phyloP scores from a whole-genome alignment of 1,284 basidiomycete genomes.

The Phlebopus sp. region DNA sequence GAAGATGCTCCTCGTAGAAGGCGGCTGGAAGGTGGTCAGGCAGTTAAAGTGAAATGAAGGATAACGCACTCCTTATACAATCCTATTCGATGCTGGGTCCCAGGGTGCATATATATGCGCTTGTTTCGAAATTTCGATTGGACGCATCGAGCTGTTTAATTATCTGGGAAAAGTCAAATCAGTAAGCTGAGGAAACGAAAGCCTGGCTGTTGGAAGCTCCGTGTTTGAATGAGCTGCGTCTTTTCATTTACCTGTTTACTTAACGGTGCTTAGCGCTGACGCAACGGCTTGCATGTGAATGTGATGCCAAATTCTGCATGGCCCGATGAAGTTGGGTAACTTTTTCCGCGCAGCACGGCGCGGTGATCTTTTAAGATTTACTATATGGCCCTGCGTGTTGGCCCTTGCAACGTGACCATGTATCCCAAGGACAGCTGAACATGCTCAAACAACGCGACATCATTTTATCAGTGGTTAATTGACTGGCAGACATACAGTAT shows the following conservation, averaged over 20 bases:
- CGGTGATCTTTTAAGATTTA: conserved; percentile 14
- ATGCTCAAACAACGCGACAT: neutral
- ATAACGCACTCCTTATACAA: conserved; percentile 8
- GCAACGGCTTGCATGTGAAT: conserved; percentile 2
- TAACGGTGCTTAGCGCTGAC: conserved; percentile 3
- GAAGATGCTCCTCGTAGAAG: conserved; percentile 57
- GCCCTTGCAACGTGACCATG: neutral
- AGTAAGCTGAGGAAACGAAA: conserved; percentile 11
- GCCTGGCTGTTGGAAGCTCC: conserved; percentile 4
- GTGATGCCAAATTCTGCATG: neutral
- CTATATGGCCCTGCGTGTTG: conserved; percentile 11
- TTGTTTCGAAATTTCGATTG: conserved; percentile 16
- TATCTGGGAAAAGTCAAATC: conserved; percentile 20
- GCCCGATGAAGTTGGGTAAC: conserved; percentile 5
- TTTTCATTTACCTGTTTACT: conserved; percentile 7
- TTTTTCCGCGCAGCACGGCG: conserved; percentile 23
- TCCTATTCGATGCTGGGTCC: conserved; percentile 27
- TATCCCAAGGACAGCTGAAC: neutral
- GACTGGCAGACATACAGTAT: too few species aligned
- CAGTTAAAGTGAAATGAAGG: conserved; percentile 54
- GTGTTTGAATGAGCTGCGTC: conserved; percentile 11
- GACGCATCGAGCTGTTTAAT: conserved; percentile 25
- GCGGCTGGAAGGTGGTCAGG: conserved; percentile 58
- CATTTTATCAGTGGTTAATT: neutral
- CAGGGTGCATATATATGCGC: conserved; percentile 21